phyloP scores from a whole-genome alignment of 768 basidiomycete genomes.

The Podaxis mareebaensis region DNA sequence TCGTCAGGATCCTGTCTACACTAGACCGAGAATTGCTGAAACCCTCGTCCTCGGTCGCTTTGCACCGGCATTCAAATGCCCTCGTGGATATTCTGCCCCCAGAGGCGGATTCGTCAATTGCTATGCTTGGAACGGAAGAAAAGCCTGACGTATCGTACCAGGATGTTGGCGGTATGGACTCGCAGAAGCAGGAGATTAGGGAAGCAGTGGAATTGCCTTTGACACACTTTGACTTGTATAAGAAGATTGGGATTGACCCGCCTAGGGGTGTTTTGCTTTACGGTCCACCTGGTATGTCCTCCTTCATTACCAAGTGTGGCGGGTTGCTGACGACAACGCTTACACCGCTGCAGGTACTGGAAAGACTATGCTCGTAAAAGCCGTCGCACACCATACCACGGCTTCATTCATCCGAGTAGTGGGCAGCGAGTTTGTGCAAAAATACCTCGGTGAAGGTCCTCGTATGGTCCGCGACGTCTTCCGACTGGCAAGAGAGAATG shows the following conservation, averaged over 20 bases:
- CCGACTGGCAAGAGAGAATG: constrained; percentile 94
- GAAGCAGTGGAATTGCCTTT: constrained; percentile 97
- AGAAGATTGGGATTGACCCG: constrained; percentile 99
- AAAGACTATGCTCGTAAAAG: constrained; percentile 98
- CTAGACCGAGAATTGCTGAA: constrained; percentile 96
- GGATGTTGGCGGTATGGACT: constrained; percentile 96
- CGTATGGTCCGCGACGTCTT: constrained; percentile 99
- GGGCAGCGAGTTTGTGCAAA: constrained; percentile 98
- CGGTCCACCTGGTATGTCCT: constrained; percentile 83
- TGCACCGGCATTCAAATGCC: constrained; percentile 98
- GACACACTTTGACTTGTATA: constrained; percentile 97
- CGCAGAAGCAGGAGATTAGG: constrained; percentile 98
- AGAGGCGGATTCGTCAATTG: constrained; percentile 96
- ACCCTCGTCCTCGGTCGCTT: constrained; percentile 95
- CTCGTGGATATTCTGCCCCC: constrained; percentile 98
- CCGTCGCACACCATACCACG: constrained; percentile 97
- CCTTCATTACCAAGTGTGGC: neutral
- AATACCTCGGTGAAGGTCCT: constrained; percentile 98
- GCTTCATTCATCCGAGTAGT: constrained; percentile 98
- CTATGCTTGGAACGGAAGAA: constrained; percentile 93
- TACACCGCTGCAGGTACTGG: constrained; percentile 71
- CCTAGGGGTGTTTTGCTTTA: constrained; percentile 96
- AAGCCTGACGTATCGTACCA: constrained; percentile 91
- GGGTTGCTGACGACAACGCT: neutral
- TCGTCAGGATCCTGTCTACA: constrained; percentile 95